These are phyloP conservation scores for Daldinia decipiens DNA, from an alignment of 495 filamentous ascomycete genomes.

Conservation along the genomic window DNA sequence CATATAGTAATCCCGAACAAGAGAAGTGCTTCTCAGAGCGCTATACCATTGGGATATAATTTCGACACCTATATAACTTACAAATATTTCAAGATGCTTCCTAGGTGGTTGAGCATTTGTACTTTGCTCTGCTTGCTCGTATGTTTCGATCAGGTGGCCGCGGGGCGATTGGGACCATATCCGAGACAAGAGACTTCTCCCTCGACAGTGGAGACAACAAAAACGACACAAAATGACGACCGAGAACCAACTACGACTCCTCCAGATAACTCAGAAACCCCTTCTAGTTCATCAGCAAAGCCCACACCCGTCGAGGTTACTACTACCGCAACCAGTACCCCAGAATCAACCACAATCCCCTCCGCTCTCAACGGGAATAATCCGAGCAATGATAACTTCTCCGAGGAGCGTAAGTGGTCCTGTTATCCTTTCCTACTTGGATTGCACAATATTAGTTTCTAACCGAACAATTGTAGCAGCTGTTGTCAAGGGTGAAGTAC, in stretches of 20 bases:
- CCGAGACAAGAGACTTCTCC: constrained; percentile 46
- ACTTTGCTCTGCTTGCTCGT: constrained; percentile 49
- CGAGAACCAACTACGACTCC: constrained; percentile 16
- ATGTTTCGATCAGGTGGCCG: constrained; percentile 30
- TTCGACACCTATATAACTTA: background rate
- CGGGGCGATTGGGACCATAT: constrained; percentile 21
- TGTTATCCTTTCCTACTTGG: background rate
- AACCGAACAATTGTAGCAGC: constrained; percentile 46
- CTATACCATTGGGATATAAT: constrained; percentile 19
- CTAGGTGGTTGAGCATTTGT: constrained; percentile 31
- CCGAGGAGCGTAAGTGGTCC: constrained; percentile 24
- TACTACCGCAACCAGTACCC: constrained; percentile 21
- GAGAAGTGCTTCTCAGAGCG: constrained; percentile 34
- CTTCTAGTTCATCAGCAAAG: constrained; percentile 6
- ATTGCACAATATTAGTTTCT: constrained; percentile 10
- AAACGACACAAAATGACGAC: constrained; percentile 32
- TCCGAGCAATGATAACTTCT: constrained; percentile 36
- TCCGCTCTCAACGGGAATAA: constrained; percentile 47
- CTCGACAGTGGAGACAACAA: constrained; percentile 29
- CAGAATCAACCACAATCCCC: constrained; percentile 38
- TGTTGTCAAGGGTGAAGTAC: constrained; percentile 63
- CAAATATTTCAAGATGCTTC: constrained; percentile 31
- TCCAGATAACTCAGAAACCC: constrained; percentile 22
- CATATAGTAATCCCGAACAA: constrained; percentile 15
- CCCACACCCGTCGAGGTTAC: constrained; percentile 19